Evolutionary conservation across 1,284 basidiomycete species (phyloP), one percentile per base, ranked within the genome.

Genomic region (Stygiomarasmius scandens): DNA sequence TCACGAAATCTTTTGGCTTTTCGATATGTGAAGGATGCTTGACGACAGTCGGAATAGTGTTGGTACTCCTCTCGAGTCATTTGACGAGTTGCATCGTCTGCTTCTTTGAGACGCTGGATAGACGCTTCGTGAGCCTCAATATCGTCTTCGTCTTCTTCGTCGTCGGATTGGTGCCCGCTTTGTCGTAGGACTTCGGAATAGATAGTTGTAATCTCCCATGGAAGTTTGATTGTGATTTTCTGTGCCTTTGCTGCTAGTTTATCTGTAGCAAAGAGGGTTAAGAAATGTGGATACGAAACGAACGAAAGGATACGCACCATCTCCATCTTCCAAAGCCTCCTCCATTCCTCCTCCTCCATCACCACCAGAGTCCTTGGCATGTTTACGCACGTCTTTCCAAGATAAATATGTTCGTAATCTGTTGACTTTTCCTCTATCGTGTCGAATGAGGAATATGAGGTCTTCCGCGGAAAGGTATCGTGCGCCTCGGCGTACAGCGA

Each of bases 31-130:
- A 98, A 99, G 10, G 93, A 95, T 0, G 96, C 96, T 73, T 98
- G 95, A 54, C 96, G 85, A 76, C 96, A 98, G 68, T 98, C 95
- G 1, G 95, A 95, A 70, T 98, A 99, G 69, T 97, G 95, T 61
- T 96, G 92, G 70, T 98, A 98, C 67, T 98, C 95, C 69, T 98
- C 95, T 62, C 93, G 82, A 0, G 95, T 97, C 96, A 98, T 98
- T 72, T 93, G 85, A 52, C 93, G 84, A 0, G 96, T 98, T 4
- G 94, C 92, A 65, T 97, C 93, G 71, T 98, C 96, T 3, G 95
- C 95, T 81, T 96, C 93, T 75, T 92, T 91, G 56, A 94, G 78
- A 11, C 96, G 84, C 67, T 91, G 88, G 63, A 96, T 89, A 43
- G 91, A 95, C 16, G 95, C 96, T 69, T 96, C 93, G 69, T 97